phyloP scores from a whole-genome alignment of 176 grass and related monocot species.

The Poa annua region DNA sequence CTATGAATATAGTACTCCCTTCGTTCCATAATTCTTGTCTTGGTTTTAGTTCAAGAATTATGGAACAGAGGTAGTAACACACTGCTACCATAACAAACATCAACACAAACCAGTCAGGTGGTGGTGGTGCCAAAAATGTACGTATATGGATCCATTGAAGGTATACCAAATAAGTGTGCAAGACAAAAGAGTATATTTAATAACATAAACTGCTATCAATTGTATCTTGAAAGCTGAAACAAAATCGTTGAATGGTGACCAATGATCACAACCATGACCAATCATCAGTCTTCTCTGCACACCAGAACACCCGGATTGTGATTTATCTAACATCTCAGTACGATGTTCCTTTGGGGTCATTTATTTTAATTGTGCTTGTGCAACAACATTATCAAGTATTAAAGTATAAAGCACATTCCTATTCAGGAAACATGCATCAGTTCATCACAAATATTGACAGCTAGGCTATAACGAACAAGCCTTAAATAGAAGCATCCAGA shows the following conservation, averaged over 20 bases:
- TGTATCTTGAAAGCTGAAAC: constrained; percentile 27
- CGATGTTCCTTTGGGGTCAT: background rate
- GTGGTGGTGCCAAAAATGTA: background rate
- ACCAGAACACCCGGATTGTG: constrained; percentile 20
- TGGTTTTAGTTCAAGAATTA: too few relatives aligned
- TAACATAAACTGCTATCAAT: constrained; percentile 1
- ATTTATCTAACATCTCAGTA: background rate
- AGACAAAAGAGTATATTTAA: background rate
- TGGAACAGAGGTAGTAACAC: background rate
- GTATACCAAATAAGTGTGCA: constrained; percentile 4
- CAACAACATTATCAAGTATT: constrained; percentile 18
- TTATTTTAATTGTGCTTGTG: background rate
- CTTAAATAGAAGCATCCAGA: background rate
- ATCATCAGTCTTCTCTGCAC: constrained; percentile 12
- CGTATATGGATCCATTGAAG: constrained; percentile 13
- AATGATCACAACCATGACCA: constrained; percentile 17
- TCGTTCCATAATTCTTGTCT: too few relatives aligned
- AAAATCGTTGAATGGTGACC: constrained; percentile 1
- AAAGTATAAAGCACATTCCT: constrained; percentile 3
- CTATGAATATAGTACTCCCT: background rate
- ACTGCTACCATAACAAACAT: background rate
- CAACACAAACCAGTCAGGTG: constrained; percentile 11
- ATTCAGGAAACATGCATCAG: background rate
- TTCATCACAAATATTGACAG: background rate
- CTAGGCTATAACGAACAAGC: background rate